Base-by-base conservation (phyloP, 305 asterid species). In the Solanum hybrid region DNA sequence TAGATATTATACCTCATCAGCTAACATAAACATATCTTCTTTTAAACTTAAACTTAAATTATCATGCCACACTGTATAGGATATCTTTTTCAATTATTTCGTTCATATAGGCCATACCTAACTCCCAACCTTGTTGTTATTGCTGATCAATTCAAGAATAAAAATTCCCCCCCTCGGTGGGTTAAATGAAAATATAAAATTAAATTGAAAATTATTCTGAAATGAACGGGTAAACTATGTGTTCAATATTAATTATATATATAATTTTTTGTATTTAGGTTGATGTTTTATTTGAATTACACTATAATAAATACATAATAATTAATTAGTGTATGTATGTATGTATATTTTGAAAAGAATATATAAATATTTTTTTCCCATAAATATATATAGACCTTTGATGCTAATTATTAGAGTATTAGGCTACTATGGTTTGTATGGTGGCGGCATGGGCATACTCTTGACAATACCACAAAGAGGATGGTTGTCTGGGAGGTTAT, bases 381-480 rank as follows among this genome's bases (percentile, higher is more conserved):
- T 51, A 56, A 46, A 46, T 56, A 56, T 56, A 56, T 56, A 56
- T 56, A 56, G 26, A 64, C 12, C 26, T 64, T n/a, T 64, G 24
- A 8, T 22, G 12, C 72, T 64, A 64, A 64, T 64, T 64, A 64
- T 64, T 64, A 46, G 60, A 46, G 60, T 46, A 64, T 64, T 64
- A 64, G 12, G 24, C 5, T 64, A 69, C 86, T 81, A 81, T 9
- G 71, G 14, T n/a, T 36, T 46, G 46, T 94, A 94, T 24, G 94
- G 95, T 73, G 91, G 8, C 1, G 93, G 95, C 87, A 72, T 79
- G 26, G 95, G 92, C 89, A 90, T 16, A 38, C 89, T 91, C 75
- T 85, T 27, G 76, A 92, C 94, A 10, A 90, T 73, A 32, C 96
- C 95, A 7, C 96, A 94, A 3, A 91, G 78, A 31, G 60, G 93